These are phyloP conservation scores for Exophiala dermatitidis DNA, from an alignment of 2,329 filamentous ascomycete species.

Conservation along the genomic window DNA sequence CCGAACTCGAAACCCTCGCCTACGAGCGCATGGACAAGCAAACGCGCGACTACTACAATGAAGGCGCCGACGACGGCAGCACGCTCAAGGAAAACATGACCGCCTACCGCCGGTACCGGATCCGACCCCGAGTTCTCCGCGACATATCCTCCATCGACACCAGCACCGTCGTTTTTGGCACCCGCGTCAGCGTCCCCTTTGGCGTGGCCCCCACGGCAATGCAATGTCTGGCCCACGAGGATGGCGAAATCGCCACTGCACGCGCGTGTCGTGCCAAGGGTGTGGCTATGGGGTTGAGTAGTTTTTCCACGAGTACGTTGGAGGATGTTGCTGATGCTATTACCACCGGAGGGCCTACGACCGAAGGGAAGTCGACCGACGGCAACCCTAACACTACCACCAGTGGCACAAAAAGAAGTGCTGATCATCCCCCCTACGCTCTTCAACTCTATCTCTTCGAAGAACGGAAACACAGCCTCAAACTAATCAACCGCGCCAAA, in stretches of 20 bases:
- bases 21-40: conserved; percentile 29
- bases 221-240: conserved; percentile 44
- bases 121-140: too few species aligned
- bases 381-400: conserved; percentile 27
- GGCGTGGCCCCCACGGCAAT: conserved; percentile 46
- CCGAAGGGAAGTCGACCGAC: too few species aligned
- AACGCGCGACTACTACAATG: conserved; percentile 46
- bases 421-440: conserved; percentile 22
- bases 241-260: conserved; percentile 44
- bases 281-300: too few species aligned
- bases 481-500: conserved; percentile 37
- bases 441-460: conserved; percentile 49
- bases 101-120: too few species aligned
- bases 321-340: conserved; percentile 34
- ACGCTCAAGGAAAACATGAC: too few species aligned
- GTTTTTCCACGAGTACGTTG: conserved; percentile 36
- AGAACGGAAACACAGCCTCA: conserved; percentile 36
- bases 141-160: conserved; percentile 36
- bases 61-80: conserved; percentile 34
- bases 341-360: too few species aligned
- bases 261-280: conserved; percentile 1
- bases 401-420: conserved; percentile 30
- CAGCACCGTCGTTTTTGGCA: conserved; percentile 37
- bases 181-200: conserved; percentile 37
- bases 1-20: conserved; percentile 36